Base-by-base conservation (phyloP, 2,329 filamentous ascomycete genomes). In the Knufia petricola region DNA sequence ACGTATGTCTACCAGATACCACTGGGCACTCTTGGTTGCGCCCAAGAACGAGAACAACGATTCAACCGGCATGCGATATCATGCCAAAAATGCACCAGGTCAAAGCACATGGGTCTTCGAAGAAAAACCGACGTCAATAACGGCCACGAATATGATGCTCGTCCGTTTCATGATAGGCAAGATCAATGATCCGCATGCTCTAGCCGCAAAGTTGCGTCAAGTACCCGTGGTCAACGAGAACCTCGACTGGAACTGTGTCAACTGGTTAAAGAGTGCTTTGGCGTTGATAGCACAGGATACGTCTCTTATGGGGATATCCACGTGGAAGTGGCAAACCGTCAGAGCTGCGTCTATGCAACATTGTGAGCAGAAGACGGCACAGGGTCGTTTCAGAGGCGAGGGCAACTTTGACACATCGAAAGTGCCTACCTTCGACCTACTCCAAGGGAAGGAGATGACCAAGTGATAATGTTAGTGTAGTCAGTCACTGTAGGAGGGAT, bases 191-290 rank as follows among this genome's bases (percentile, higher is more conserved):
- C 43, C 40, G 30, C 37, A 54, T 34, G 57, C 57, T 4, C 51
- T 65, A 15, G 54, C 54, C 7, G 51, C 58, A 17, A 61, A 64
- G 31, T 55, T 70, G 37, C 46, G 51, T 15, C 53, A 51, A 13
- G 63, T 58, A 1, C 64, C 63, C 28, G 52, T 68, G 36, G 55
- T 62, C 46, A 53, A 58, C 49, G 52, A 57, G 8, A 50, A 60
- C 20, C 48, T 52, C 9, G 61, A 59, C n/a, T 72, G 68, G 66
- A 71, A 70, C 50, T 72, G 69, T 56, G 65, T 71, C 1, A 51
- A 21, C 0, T 73, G 68, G 69, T 63, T 71, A 3, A 60, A 64
- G 49, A 68, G 72, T 53, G 68, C 67, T 3, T 52, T 71, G 30
- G 51, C 62, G 47, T 48, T 13, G 3, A 46, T 65, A 6, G 15